phyloP scores from a whole-genome alignment of 495 filamentous ascomycete species.

The Pyrenula massariospora region DNA sequence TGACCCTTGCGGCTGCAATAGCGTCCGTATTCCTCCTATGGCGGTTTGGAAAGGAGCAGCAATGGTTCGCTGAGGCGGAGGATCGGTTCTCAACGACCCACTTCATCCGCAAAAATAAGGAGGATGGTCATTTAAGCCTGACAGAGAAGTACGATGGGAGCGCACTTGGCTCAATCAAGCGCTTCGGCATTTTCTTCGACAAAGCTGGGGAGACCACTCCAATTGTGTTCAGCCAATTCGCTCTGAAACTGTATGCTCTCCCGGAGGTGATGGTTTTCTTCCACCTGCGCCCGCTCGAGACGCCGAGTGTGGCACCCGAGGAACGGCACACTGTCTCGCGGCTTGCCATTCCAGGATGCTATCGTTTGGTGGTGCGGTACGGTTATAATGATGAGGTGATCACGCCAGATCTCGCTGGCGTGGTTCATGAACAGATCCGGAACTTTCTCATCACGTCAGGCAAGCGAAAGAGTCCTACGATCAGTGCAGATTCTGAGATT shows the following conservation, averaged over 20 bases:
- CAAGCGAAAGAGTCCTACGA: slow-evolving; percentile 7
- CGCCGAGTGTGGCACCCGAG: slow-evolving; percentile 23
- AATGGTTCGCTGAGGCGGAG: slow-evolving; percentile 55
- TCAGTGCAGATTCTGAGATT: slow-evolving; percentile 7
- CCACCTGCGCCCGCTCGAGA: slow-evolving; percentile 45
- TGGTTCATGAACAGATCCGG: slow-evolving; percentile 49
- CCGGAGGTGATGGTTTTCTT: slow-evolving; percentile 51
- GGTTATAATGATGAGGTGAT: slow-evolving; percentile 62
- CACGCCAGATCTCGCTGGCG: slow-evolving; percentile 42
- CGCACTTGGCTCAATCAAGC: slow-evolving; percentile 29
- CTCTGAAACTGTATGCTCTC: slow-evolving; percentile 46
- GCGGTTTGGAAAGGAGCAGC: slow-evolving; percentile 63
- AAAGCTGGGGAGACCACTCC: slow-evolving; percentile 46
- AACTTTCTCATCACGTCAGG: slow-evolving; percentile 27
- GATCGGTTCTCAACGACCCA: slow-evolving; percentile 41
- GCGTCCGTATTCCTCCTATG: slow-evolving; percentile 53
- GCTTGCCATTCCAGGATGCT: slow-evolving; percentile 42
- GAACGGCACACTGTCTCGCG: slow-evolving; percentile 36
- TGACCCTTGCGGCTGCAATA: slow-evolving; percentile 47
- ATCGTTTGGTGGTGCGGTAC: slow-evolving; percentile 54
- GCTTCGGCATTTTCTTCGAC: slow-evolving; percentile 55
- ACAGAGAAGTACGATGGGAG: slow-evolving; percentile 30
- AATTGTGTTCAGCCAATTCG: slow-evolving; percentile 50
- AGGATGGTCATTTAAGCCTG: slow-evolving; percentile 11
- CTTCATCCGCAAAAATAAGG: slow-evolving; percentile 19